phyloP scores from a whole-genome alignment of 2,329 filamentous ascomycete species.

The Diaporthe destruens region DNA sequence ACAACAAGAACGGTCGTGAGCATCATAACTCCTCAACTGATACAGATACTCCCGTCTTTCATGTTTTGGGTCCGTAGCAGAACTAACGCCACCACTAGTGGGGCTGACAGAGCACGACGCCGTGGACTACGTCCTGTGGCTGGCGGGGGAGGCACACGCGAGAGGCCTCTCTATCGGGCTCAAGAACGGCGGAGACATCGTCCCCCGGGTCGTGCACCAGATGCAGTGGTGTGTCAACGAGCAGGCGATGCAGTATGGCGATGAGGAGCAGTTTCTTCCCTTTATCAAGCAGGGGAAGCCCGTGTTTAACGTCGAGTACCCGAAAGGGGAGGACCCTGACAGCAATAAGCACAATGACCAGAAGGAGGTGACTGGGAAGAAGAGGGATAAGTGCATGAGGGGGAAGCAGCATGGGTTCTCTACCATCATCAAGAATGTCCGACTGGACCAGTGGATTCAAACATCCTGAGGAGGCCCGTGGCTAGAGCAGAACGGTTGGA shows the following conservation, averaged over 20 bases:
- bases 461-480: slow-evolving; percentile 19
- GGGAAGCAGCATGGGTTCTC: slow-evolving; percentile 41
- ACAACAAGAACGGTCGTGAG: slow-evolving; percentile 62
- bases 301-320: slow-evolving; percentile 73
- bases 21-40: no score
- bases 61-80: no score
- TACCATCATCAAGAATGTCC: slow-evolving; percentile 41
- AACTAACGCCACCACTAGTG: no score
- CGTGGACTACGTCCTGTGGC: slow-evolving; percentile 63
- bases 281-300: slow-evolving; percentile 67
- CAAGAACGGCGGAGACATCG: slow-evolving; percentile 68
- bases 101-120: slow-evolving; percentile 60
- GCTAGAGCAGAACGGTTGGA: not conserved
- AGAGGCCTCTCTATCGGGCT: slow-evolving; percentile 65
- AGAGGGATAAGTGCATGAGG: slow-evolving; percentile 45
- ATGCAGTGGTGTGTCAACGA: slow-evolving; percentile 71
- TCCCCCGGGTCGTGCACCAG: slow-evolving; percentile 50
- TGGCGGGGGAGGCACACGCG: slow-evolving; percentile 59
- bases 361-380: slow-evolving; percentile 56
- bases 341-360: slow-evolving; percentile 41
- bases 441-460: slow-evolving; percentile 39
- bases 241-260: slow-evolving; percentile 65
- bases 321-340: slow-evolving; percentile 53
- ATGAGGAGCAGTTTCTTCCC: slow-evolving; percentile 62
- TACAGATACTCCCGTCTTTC: no score